Base-by-base conservation (phyloP, 2,329 filamentous ascomycete species). In the Didymella sp. region DNA sequence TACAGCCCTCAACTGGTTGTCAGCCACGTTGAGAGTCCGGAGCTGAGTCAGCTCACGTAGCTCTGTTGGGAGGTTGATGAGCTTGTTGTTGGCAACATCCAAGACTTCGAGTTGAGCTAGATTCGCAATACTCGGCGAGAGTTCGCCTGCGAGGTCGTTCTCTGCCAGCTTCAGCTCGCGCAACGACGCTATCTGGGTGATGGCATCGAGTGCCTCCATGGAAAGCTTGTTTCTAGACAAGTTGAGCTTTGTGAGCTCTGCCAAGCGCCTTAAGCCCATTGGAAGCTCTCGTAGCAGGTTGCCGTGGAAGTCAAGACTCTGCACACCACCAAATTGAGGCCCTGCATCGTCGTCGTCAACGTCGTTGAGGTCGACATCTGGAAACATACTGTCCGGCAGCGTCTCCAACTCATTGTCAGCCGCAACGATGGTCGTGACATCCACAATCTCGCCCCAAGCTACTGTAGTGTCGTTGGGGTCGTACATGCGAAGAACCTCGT, bases 391-490 rank as follows among this genome's bases (percentile, higher is more conserved):
- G 17, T 95, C 90, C 2, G 87, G 84, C 30, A 98, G 81, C 28
- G 81, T 80, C 67, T 91, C 87, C 44, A 99, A 76, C 69, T 96
- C 91, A 69, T 99, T 98, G 70, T 96, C 92, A 8, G 94, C 92
- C 6, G 90, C 92, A 62, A 95, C 86, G 46, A 98, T 87, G 59
- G 89, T 87, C 0, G 88, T 89, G 42, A 98, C 78, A 71, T 98
- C 94, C 11, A 98, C 91, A 57, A 90, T 89, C 75, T 98, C 94
- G 2, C 92, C 92, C 95, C 95, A 98, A 30, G 88, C 86, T 11
- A 87, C 84, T 21, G 84, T 79, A 12, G 80, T 81, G 33, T 88
- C 85, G 52, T 87, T 82, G 21, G 73, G 65, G 50, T 92, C 87
- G 73, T 97, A 98, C 93, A 98, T 98, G 51, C 87, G 86, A 77